Evolutionary conservation across 371 early-diverging fungal genomes (phyloP).

Genomic region (Apophysomyces variabilis): DNA sequence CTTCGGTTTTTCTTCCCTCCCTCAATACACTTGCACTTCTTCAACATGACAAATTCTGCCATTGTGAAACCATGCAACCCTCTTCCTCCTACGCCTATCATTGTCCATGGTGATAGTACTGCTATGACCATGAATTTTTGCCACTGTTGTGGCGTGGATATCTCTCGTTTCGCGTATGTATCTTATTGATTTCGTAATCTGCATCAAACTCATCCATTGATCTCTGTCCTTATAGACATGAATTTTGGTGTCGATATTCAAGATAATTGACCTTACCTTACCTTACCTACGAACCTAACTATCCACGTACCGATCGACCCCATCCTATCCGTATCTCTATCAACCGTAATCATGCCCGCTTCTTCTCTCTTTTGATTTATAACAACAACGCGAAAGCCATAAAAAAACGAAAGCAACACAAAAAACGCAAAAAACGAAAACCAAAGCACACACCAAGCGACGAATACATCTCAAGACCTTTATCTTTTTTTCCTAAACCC

Average conservation of each 20-base stretch:
- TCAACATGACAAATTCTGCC: background rate
- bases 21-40: too few relatives aligned
- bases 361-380: background rate
- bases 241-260: conserved; percentile 10
- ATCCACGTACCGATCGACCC: too few relatives aligned
- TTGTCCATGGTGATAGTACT: background rate
- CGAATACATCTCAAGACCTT: too few relatives aligned
- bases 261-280: background rate
- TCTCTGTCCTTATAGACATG: background rate
- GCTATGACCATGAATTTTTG: conserved; percentile 1
- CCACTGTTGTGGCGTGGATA: conserved; percentile 6
- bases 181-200: too few relatives aligned
- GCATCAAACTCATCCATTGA: background rate
- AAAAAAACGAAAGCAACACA: too few relatives aligned
- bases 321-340: too few relatives aligned
- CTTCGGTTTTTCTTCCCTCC: too few relatives aligned
- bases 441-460: too few relatives aligned
- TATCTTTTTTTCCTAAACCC: too few relatives aligned
- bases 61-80: background rate
- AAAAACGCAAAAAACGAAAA: too few relatives aligned
- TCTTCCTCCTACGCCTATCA: background rate
- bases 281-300: background rate
- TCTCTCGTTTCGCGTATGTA: conserved; percentile 8
- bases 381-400: background rate
- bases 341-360: background rate